phyloP scores from a whole-genome alignment of 164 flowering plant genomes.

The Liriodendron chinense region DNA sequence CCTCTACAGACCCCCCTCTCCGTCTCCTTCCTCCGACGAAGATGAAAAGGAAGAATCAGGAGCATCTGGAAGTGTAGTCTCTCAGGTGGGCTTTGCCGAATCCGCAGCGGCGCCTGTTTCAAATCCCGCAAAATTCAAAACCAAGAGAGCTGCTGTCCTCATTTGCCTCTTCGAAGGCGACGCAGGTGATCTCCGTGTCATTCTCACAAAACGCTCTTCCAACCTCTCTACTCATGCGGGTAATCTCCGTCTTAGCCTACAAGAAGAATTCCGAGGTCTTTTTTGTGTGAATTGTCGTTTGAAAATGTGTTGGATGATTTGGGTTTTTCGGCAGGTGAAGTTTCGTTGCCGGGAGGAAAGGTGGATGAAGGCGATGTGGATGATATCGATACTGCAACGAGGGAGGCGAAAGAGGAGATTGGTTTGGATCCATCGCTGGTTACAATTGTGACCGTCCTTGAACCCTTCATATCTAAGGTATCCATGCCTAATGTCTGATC shows the following conservation, averaged over 20 bases:
- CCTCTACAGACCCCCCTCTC: constrained; percentile 57
- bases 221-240: constrained; percentile 58
- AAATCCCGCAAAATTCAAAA: constrained; percentile 39
- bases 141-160: constrained; percentile 59
- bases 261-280: neutral
- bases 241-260: constrained; percentile 2
- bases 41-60: constrained; percentile 24
- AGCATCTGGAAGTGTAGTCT: constrained; percentile 45
- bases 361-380: constrained; percentile 78
- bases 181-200: constrained; percentile 45
- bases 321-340: constrained; percentile 58
- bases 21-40: constrained; percentile 8
- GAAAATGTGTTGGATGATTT: neutral
- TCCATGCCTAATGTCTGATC: neutral
- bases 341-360: constrained; percentile 94
- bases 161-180: constrained; percentile 58
- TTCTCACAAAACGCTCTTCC: constrained; percentile 60
- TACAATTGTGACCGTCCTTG: constrained; percentile 62
- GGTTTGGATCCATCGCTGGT: constrained; percentile 90
- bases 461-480: constrained; percentile 88
- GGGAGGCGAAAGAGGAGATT: constrained; percentile 94
- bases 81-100: constrained; percentile 73
- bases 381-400: constrained; percentile 70
- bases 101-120: constrained; percentile 51
- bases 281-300: neutral